These are phyloP conservation scores for Borovskyia barvae DNA, from an alignment of 208 protist genomes.

Conservation along the genomic window DNA sequence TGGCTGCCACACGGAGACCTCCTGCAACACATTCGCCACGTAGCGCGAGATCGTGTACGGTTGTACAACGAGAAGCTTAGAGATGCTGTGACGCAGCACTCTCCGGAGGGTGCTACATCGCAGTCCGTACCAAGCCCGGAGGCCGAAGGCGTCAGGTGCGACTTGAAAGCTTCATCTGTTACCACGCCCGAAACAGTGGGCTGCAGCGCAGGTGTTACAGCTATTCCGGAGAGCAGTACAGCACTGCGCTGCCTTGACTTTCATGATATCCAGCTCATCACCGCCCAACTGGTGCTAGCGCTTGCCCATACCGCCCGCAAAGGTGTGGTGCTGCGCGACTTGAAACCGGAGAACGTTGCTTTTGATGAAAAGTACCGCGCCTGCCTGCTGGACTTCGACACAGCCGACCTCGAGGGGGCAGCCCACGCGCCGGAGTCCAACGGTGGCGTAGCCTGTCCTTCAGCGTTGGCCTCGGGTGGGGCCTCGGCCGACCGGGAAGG, in stretches of 20 bases:
- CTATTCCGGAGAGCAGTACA: slow-evolving; percentile 23
- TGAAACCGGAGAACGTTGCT: slow-evolving; percentile 90
- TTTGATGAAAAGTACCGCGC: slow-evolving; percentile 82
- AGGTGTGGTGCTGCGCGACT: slow-evolving; percentile 81
- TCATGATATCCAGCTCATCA: slow-evolving; percentile 81
- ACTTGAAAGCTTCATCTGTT: too few species aligned
- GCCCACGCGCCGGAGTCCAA: slow-evolving; percentile 36
- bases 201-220: not conserved
- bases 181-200: not conserved
- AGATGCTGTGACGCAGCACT: not conserved
- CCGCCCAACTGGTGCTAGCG: slow-evolving; percentile 74
- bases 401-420: slow-evolving; percentile 49
- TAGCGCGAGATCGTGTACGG: slow-evolving; percentile 28
- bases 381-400: slow-evolving; percentile 90
- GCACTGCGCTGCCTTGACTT: slow-evolving; percentile 69
- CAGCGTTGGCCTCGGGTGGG: slow-evolving; percentile 9
- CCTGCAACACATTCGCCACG: slow-evolving; percentile 77
- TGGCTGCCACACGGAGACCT: slow-evolving; percentile 93
- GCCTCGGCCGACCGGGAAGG: not conserved
- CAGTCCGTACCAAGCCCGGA: too few species aligned
- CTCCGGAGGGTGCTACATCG: not conserved
- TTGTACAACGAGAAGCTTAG: slow-evolving; percentile 26
- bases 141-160: too few species aligned
- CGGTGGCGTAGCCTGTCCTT: slow-evolving; percentile 39
- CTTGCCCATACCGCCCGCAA: slow-evolving; percentile 48